Conservation (phyloP, 164 flowering plant genomes). For the Protea cynaroides region DNA sequence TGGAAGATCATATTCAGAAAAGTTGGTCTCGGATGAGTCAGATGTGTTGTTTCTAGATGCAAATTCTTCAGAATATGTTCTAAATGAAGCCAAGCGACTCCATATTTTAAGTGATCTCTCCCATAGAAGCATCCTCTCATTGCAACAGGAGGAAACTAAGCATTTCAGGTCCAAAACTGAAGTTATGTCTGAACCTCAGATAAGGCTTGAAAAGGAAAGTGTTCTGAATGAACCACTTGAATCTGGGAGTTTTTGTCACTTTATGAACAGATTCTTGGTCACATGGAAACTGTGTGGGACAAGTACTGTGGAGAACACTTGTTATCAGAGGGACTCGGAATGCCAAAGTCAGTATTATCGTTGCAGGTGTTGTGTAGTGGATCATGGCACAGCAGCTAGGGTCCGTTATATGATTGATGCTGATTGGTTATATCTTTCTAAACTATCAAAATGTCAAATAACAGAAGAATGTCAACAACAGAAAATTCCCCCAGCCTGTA, state of each 20-base stretch:
- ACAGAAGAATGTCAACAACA: conserved; percentile 17
- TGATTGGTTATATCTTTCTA: conserved; percentile 79
- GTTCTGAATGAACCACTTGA: conserved; percentile 26
- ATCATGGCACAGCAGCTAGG: conserved; percentile 29
- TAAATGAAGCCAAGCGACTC: conserved; percentile 53
- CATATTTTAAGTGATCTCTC: conserved; percentile 61
- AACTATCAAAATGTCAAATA: conserved; percentile 33
- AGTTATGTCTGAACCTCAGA: conserved; percentile 15
- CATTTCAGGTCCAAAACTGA: conserved; percentile 38
- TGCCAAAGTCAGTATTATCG: conserved; percentile 10
- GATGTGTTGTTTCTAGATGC: conserved; percentile 44
- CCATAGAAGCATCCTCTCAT: conserved; percentile 26
- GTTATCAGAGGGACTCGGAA: conserved; percentile 8
- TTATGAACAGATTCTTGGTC: conserved; percentile 75
- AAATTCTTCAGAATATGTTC: conserved; percentile 43
- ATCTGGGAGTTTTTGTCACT: conserved; percentile 45
- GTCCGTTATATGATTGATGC: conserved; percentile 75
- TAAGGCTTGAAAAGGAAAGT: conserved; percentile 20
- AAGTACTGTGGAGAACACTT: conserved; percentile 9
- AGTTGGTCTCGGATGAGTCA: conserved; percentile 30
- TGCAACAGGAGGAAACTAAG: conserved; percentile 56
- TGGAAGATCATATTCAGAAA: conserved; percentile 36
- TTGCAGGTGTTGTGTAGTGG: conserved; percentile 35
- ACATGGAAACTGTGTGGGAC: conserved; percentile 35
- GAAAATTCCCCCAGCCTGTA: neutral